A percentile compares a stretch with the other conserved stretches of the same genome.
These are phyloP conservation scores for Ogataea pini DNA, from an alignment of 805 yeast genomes.

Conservation along the genomic window DNA sequence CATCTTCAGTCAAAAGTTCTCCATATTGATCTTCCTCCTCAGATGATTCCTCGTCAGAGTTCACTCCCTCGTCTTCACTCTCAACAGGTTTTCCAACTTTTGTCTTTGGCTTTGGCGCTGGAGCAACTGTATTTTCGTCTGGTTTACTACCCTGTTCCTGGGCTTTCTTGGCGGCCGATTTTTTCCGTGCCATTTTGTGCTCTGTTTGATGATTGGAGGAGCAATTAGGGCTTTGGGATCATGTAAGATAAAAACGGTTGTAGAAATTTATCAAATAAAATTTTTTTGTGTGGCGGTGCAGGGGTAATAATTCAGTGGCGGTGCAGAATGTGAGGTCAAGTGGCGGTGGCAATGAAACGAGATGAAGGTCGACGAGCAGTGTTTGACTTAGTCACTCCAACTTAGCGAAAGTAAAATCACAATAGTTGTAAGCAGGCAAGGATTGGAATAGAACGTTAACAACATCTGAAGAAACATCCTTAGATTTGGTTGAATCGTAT, in stretches of 20 bases:
- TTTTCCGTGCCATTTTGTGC: slow-evolving; percentile 74
- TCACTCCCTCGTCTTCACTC: slow-evolving; percentile 6
- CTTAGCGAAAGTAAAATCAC: too few species aligned
- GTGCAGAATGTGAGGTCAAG: too few species aligned
- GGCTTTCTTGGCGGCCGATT: slow-evolving; percentile 77
- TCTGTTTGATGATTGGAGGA: background rate
- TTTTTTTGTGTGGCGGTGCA: too few species aligned
- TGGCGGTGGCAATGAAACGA: too few species aligned
- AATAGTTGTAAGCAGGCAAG: too few species aligned
- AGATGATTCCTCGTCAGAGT: slow-evolving; percentile 22
- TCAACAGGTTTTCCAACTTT: slow-evolving; percentile 12
- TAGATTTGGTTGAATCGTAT: too few species aligned
- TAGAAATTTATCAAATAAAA: background rate
- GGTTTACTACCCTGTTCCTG: slow-evolving; percentile 14
- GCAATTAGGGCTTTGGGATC: background rate
- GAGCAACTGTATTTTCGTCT: background rate
- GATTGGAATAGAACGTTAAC: too few species aligned
- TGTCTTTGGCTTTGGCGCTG: slow-evolving; percentile 10
- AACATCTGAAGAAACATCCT: too few species aligned
- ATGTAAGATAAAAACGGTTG: background rate
- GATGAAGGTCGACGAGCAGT: too few species aligned
- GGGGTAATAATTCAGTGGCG: too few species aligned
- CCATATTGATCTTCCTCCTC: slow-evolving; percentile 94
- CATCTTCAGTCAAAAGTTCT: slow-evolving; percentile 80
- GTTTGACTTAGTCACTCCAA: too few species aligned